Evolutionary conservation across 768 basidiomycete species (phyloP), one percentile per base, ranked within the genome.

Genomic region (Psilocybe subaeruginosa): DNA sequence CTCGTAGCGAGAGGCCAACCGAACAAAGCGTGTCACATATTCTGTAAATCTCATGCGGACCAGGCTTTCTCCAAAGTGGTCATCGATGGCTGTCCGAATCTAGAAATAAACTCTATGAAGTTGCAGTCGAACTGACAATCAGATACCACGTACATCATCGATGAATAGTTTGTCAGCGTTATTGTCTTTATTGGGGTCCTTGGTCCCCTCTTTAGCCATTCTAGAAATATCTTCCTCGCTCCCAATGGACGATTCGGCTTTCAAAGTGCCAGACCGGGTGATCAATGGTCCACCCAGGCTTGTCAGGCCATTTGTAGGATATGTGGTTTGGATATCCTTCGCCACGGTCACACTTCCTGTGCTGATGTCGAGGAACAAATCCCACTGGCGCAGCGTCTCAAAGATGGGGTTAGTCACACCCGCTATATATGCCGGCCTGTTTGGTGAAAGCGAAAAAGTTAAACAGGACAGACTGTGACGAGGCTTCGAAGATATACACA

Each of bases 371-470:
- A 97, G 92, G 43, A 98, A 79, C 7, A 99, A 78, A 73, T 99
- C 97, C 97, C 97, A 99, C 11, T 85, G 82, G 0, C 89, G 86
- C 0, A 90, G 85, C 1, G 90, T 80, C 69, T 97, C 94, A 74
- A 98, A 98, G 49, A 98, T 95, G 2, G 96, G 97, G 69, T 99
- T 99, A 1, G 93, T 96, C 2, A 99, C 97, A 1, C 97, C 97
- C 8, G 96, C 97, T 55, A 99, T 95, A 70, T 90, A 99, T 11
- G 93, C 97, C 3, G 92, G 89, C 41, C 94, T 95, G 64, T 41
- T 37, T 4, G 54, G 37, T 12, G 64, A 8, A 39, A 37, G 23
- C 23, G 23, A 16, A 12, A 49, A 50, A 61, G 17, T 50, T 51
- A 9, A 11, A 17, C 11, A 35, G 11, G 33, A 35, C 55, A 7